Evolutionary conservation across 169 alveolate genomes (phyloP), one percentile per base, ranked within the genome.

Genomic region (Eimeria necatrix): DNA sequence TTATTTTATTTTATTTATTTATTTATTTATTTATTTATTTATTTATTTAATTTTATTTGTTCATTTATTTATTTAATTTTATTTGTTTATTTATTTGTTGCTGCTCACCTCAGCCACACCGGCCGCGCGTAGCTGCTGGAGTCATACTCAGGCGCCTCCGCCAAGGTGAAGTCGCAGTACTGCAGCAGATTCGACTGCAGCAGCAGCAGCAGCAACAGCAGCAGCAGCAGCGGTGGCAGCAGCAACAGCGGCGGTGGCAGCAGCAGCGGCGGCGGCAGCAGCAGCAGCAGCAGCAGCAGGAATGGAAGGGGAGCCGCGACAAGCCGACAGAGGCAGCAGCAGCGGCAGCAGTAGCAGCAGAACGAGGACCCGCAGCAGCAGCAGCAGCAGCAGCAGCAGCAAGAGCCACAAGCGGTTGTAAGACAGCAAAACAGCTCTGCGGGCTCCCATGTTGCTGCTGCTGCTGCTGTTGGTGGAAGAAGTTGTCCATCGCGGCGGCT

Each of bases 121-220:
- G 87, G 87, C 16, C 87, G 18, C 24, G 59, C 32, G 49, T 78
- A 41, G 59, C 64, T n/a, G 9, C n/a, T 78, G 49, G 68, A 7
- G 8, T 78, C 87, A 61, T 78, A 78, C 14, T 78, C 59, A 41
- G 87, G 59, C 16, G 87, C 61, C 64, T 78, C 87, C 87, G 87
- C 87, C 94, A 90, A 53, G 51, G 94, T 64, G 80, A 71, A 48
- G 94, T 90, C 94, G 94, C 94, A 90, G 89, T 90, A 90, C 94
- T 90, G 80, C 24, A 90, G 61, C 78, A 90, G 56, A n/a, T 59
- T 71, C 20, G 89, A 60, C 94, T 90, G 87, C 32, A 88, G 91
- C 91, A 56, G 91, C 71, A 83, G 76, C 71, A 83, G 76, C 91
- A 56, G 24, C 91, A 51, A 56, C 91, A 83, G 76, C 76, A 52